Evolutionary conservation across 1,284 basidiomycete species (phyloP), one percentile per base, ranked within the genome.

Genomic region (Ceratobasidium theobromae): DNA sequence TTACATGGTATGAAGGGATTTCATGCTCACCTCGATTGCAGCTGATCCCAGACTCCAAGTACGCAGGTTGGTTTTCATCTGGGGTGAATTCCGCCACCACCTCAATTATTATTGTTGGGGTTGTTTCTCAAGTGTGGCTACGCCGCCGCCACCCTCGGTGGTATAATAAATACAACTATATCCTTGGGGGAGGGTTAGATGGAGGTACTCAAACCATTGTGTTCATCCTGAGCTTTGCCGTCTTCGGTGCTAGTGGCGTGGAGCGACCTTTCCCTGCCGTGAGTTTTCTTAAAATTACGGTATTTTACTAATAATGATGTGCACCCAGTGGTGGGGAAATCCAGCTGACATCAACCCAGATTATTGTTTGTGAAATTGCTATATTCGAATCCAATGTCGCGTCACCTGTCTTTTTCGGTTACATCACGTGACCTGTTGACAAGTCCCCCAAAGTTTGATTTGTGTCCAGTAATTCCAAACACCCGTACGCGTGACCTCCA

Each of bases 191-290:
- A 28, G 86, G 84, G 2, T 75, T 87, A 38, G 87, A 88, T 71
- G 87, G 86, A 38, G 87, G 86, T 14, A 82, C 84, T 5, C 85
- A 88, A 71, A 78, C 85, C 51, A 85, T 87, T 80, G 80, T 85
- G 30, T 87, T 88, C 72, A 78, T 88, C 30, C 76, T 87, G 6
- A 85, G 84, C 4, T 87, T 88, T 72, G 85, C 86, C 8, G 85
- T 88, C 32, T 87, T 86, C 71, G 86, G 86, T 40, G 86, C 84
- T 18, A 81, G 81, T 2, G 86, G 86, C 8, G 73, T 72, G 16
- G 72, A 76, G 53, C 76, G 74, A 55, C 80, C 80, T 1, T 86
- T 87, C 79, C 84, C 84, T 3, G 58, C 70, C 27, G 81, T 82
- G 60, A 71, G 14, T 25, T 1, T 30, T 8, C 45, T 4, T 0